A percentile compares a stretch with the other conserved stretches of the same genome.
phyloP scores from a whole-genome alignment of 441 rosid genomes.

The Gossypium schwendimanii region DNA sequence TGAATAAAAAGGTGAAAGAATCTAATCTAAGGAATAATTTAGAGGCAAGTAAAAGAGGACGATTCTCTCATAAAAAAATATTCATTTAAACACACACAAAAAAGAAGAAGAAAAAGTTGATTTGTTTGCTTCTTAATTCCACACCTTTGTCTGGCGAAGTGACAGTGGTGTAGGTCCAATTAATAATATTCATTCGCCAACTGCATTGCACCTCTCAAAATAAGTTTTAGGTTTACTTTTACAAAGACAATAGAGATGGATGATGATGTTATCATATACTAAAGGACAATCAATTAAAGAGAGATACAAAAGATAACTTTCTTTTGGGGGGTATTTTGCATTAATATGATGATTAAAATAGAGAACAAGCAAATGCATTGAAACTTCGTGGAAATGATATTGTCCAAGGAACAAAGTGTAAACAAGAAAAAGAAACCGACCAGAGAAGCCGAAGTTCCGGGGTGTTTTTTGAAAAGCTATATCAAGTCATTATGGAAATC shows the following conservation, averaged over 20 bases:
- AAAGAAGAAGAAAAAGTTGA: not conserved
- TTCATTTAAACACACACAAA: not conserved
- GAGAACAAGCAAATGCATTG: not conserved
- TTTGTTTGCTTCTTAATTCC: constrained; percentile 5
- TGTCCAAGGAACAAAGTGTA: not conserved
- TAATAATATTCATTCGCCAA: not conserved
- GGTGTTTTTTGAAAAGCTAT: not conserved
- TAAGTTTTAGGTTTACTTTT: not conserved
- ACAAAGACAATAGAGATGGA: constrained; percentile 12
- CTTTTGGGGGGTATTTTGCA: no score
- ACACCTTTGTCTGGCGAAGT: constrained; percentile 22
- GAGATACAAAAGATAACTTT: no score
- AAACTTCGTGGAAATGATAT: not conserved
- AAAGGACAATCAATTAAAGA: not conserved
- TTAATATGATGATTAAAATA: no score
- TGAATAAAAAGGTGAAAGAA: constrained; percentile 14
- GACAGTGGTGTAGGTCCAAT: constrained; percentile 24
- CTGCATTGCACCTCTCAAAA: constrained; percentile 5
- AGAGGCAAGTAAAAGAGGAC: constrained; percentile 12
- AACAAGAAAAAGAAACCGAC: constrained; percentile 6
- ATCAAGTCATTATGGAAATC: not conserved
- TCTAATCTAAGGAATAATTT: constrained; percentile 28
- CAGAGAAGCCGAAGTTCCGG: not conserved
- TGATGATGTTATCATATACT: constrained; percentile 1
- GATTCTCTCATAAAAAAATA: constrained; percentile 13